Conservation (phyloP, 805 yeast genomes). For the Kregervanrija pseudodelftensis region DNA sequence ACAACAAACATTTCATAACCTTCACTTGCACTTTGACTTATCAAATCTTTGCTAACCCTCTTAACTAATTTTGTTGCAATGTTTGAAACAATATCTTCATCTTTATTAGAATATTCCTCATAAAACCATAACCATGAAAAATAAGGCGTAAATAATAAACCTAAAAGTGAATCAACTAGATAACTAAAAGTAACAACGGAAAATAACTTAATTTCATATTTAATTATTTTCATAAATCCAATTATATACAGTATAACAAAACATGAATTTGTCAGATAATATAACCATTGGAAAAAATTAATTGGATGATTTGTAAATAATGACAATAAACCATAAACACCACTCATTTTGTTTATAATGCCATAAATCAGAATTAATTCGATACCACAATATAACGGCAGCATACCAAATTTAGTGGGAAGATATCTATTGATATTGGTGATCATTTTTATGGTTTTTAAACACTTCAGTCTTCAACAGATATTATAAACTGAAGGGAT, state of each 20-base stretch:
- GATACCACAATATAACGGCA: constrained; percentile 84
- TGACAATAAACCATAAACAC: constrained; percentile 80
- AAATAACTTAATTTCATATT: constrained; percentile 52
- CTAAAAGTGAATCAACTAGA: constrained; percentile 58
- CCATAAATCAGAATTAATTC: constrained; percentile 72
- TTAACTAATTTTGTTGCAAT: constrained; percentile 6
- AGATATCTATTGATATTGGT: constrained; percentile 1
- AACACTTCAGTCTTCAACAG: too few relatives aligned
- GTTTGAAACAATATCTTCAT: constrained; percentile 8
- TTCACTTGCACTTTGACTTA: constrained; percentile 60
- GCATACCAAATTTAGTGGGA: constrained; percentile 47
- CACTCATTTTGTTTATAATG: constrained; percentile 81
- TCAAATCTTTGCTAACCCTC: constrained; percentile 16
- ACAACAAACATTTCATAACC: constrained; percentile 52
- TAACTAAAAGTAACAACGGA: constrained; percentile 61
- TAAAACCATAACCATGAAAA: constrained; percentile 72
- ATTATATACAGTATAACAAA: constrained; percentile 58
- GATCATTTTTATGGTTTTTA: too few relatives aligned
- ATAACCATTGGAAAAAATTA: constrained; percentile 73
- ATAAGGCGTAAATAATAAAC: constrained; percentile 62
- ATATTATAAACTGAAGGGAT: too few relatives aligned
- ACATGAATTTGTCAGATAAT: constrained; percentile 58
- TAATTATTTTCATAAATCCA: constrained; percentile 45
- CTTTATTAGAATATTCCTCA: constrained; percentile 5
- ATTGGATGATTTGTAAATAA: constrained; percentile 86